A percentile compares a stretch with the other conserved stretches of the same genome.
Evolutionary conservation across 2,329 filamentous ascomycete genomes (phyloP).

Genomic region (Sclerotinia minor): DNA sequence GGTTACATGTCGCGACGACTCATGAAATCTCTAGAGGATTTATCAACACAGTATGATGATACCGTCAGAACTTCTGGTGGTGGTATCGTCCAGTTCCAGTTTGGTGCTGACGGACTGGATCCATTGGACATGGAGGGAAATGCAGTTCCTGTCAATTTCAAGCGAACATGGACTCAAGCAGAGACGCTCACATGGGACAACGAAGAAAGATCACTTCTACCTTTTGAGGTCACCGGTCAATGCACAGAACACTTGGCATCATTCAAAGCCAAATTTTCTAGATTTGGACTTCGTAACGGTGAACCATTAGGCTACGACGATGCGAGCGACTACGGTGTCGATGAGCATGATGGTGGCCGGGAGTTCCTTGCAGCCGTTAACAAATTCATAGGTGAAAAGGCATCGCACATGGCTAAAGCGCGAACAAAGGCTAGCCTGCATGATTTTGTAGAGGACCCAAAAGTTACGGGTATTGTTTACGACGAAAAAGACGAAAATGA

Average conservation of each 20-base stretch:
- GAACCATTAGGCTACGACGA: constrained; percentile 69
- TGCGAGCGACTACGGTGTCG: constrained; percentile 64
- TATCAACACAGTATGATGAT: constrained; percentile 90
- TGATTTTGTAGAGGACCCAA: constrained; percentile 45
- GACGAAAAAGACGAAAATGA: constrained; percentile 38
- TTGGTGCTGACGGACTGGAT: constrained; percentile 92
- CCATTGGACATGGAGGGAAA: constrained; percentile 97
- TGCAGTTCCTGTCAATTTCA: constrained; percentile 88
- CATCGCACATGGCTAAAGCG: constrained; percentile 58
- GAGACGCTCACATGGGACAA: constrained; percentile 79
- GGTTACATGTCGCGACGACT: constrained; percentile 98
- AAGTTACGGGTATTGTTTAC: constrained; percentile 36
- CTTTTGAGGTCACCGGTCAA: constrained; percentile 69
- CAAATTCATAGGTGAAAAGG: constrained; percentile 65
- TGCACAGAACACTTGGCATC: constrained; percentile 67
- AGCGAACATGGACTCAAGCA: constrained; percentile 82
- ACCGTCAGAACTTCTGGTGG: constrained; percentile 90
- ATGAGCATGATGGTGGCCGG: constrained; percentile 79
- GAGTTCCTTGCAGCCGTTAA: constrained; percentile 79
- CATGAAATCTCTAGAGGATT: constrained; percentile 97
- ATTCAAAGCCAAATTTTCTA: constrained; percentile 64
- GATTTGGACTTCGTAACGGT: constrained; percentile 61
- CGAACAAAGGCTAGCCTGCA: constrained; percentile 53
- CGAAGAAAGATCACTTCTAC: constrained; percentile 68
- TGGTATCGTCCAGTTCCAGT: constrained; percentile 93